Evolutionary conservation across 2,329 filamentous ascomycete species (phyloP), one percentile per base, ranked within the genome.

Genomic region (Arthroderma sp.): DNA sequence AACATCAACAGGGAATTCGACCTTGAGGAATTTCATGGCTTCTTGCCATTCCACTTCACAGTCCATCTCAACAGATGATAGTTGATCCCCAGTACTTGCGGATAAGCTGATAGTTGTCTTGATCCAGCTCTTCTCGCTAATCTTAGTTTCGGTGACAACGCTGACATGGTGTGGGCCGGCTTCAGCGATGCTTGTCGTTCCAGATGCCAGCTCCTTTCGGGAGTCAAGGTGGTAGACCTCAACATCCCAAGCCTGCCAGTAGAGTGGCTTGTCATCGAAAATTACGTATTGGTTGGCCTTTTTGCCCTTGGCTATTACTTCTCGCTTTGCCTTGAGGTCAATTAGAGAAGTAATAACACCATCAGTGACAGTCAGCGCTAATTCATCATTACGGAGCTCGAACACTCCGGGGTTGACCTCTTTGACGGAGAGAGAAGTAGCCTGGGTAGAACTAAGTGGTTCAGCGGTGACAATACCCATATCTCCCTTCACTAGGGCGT

Each of bases 171-270:
- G 80, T 1, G 80, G 70, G 48, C 81, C 80, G 45, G 75, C 67
- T 56, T 91, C 85, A 33, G 77, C 68, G 46, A 96, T 81, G 50
- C 71, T 73, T 8, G 85, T 86, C 52, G 78, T 72, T 50, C 76
- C 74, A 11, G 80, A 75, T 4, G 74, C 60, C 9, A 98, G 72
- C 60, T 89, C 83, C 59, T 83, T 77, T 46, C 87, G 80, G 1
- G 87, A 91, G 45, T 93, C 80, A 28, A 96, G 75, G 57, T 98
- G 91, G 67, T 82, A 98, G 29, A 96, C 88, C 64, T 98, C 91
- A 4, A 96, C 89, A 61, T 98, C 89, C 88, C 89, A 94, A 2
- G 87, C 88, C 65, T 95, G 85, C 88, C 87, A 96, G 69, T 93
- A 94, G 27, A 95, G 74, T 22, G 88, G 88, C 66, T 96, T 95